Evolutionary conservation across 2,329 filamentous ascomycete genomes (phyloP).

Genomic region (Claviceps cyperi): DNA sequence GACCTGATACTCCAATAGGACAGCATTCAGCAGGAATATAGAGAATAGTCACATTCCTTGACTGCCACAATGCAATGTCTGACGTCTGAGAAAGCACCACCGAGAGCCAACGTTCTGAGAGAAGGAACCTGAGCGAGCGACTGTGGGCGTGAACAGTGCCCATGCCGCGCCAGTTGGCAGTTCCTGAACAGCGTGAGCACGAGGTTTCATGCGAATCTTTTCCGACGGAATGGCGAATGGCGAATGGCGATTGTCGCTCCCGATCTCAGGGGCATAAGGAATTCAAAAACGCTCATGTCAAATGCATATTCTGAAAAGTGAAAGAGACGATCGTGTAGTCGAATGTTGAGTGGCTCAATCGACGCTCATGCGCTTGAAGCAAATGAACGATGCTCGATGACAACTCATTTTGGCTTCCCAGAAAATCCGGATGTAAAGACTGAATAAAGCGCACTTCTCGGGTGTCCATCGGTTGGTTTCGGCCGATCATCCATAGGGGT

Average conservation of each 20-base stretch:
- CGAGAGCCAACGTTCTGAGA: slow-evolving; percentile 10
- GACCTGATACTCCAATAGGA: slow-evolving; percentile 9
- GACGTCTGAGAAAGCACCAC: slow-evolving; percentile 16
- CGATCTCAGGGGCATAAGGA: slow-evolving; percentile 6
- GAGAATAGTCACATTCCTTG: slow-evolving; percentile 19
- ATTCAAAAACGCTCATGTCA: slow-evolving; percentile 8
- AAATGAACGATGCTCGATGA: slow-evolving; percentile 4
- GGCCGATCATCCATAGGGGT: neutral
- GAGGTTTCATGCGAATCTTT: slow-evolving; percentile 2
- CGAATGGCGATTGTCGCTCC: slow-evolving; percentile 8
- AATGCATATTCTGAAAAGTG: slow-evolving; percentile 10
- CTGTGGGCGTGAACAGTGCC: slow-evolving; percentile 6
- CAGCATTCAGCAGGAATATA: slow-evolving; percentile 22
- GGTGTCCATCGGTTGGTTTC: neutral
- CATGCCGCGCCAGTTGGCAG: slow-evolving; percentile 4
- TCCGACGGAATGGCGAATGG: slow-evolving; percentile 10
- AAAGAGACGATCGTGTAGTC: neutral
- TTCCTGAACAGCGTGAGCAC: slow-evolving; percentile 5
- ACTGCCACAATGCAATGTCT: slow-evolving; percentile 9
- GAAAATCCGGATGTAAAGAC: slow-evolving; percentile 40
- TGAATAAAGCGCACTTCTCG: slow-evolving; percentile 14
- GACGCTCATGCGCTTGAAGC: slow-evolving; percentile 1
- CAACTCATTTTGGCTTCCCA: slow-evolving; percentile 29
- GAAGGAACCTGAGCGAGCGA: slow-evolving; percentile 3
- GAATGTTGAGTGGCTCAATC: neutral